A percentile compares a stretch with the other conserved stretches of the same genome.
phyloP scores from a whole-genome alignment of 306 rosid genomes.

The Rosa lucieae region DNA sequence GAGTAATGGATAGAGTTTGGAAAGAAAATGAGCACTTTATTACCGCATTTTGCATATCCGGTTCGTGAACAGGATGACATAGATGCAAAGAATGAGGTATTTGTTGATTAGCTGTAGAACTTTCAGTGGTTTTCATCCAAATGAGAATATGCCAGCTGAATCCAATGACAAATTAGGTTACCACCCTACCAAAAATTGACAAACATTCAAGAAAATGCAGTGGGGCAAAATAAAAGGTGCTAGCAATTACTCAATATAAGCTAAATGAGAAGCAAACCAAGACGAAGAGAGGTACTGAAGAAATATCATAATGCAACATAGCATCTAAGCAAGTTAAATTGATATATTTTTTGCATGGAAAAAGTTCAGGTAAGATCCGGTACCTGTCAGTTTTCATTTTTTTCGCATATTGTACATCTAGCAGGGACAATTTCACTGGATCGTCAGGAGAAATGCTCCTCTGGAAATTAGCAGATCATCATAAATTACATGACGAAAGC shows the following conservation, averaged over 20 bases:
- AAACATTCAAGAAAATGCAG: no score
- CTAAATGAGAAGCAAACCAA: no score
- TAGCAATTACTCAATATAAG: no score
- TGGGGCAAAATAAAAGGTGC: no score
- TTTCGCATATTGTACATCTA: background rate
- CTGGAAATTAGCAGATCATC: background rate
- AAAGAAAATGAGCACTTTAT: background rate
- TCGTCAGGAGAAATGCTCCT: background rate
- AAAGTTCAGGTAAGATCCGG: background rate
- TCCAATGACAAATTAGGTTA: background rate
- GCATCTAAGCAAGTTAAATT: background rate
- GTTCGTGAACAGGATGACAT: background rate
- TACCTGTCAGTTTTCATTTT: background rate
- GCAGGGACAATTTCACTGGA: background rate
- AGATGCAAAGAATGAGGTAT: background rate
- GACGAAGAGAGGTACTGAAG: no score
- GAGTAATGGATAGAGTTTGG: background rate
- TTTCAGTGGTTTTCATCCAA: background rate
- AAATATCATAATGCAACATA: no score
- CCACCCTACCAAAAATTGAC: background rate
- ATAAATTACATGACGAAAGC: background rate
- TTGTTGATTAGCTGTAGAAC: background rate
- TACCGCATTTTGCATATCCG: background rate
- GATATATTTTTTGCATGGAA: background rate
- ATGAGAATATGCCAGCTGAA: conserved; percentile 13